Percentiles rank a stretch among this genome's conserved stretches.
Evolutionary conservation across 2,329 filamentous ascomycete genomes (phyloP).

Genomic region (Penicillium sp.): DNA sequence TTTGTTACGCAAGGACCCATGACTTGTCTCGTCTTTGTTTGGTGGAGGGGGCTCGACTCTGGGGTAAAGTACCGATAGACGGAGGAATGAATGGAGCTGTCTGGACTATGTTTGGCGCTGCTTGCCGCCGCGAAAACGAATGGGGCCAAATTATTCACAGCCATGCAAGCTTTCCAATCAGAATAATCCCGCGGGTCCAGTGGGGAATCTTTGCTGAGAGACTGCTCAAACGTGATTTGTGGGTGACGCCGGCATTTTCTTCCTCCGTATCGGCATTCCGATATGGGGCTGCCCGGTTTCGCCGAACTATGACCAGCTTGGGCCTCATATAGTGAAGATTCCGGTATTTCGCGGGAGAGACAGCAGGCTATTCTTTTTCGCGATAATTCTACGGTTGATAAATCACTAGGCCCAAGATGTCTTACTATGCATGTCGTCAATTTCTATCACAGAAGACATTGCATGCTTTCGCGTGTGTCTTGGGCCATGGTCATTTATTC

Average conservation of each 20-base stretch:
- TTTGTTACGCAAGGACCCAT: slow-evolving; percentile 10
- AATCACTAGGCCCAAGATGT: background rate
- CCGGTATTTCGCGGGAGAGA: background rate
- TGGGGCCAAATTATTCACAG: background rate
- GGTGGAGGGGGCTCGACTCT: slow-evolving; percentile 13
- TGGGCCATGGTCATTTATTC: too few relatives aligned
- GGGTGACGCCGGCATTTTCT: slow-evolving; percentile 14
- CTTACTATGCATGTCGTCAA: background rate
- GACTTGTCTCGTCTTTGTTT: background rate
- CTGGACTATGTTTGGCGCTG: background rate
- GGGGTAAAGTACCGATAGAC: slow-evolving; percentile 25
- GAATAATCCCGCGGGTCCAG: background rate
- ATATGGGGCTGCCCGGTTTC: slow-evolving; percentile 15
- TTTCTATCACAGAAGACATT: too few relatives aligned
- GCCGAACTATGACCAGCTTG: slow-evolving; percentile 9
- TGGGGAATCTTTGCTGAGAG: slow-evolving; percentile 6
- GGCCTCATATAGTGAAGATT: background rate
- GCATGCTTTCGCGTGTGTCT: too few relatives aligned
- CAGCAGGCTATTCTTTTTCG: background rate
- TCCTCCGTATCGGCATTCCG: slow-evolving; percentile 25
- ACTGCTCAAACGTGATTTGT: slow-evolving; percentile 14
- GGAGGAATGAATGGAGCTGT: slow-evolving; percentile 13
- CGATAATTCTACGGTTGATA: background rate
- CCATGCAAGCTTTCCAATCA: background rate
- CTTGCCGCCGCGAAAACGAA: background rate